These are phyloP conservation scores for Coriolopsis trogii DNA, from an alignment of 1,284 basidiomycete genomes.

Conservation along the genomic window DNA sequence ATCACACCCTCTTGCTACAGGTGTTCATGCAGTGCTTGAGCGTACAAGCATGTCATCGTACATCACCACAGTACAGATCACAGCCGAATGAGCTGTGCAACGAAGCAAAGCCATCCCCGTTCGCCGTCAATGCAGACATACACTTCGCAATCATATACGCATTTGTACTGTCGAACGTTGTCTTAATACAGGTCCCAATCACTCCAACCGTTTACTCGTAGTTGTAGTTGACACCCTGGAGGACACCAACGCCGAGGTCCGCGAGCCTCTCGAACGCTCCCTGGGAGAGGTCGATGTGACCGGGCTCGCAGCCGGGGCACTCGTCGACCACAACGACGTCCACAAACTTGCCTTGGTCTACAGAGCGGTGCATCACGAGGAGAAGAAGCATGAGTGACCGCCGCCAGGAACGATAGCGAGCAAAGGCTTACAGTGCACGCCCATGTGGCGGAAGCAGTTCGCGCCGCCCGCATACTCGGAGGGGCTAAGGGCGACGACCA, in stretches of 20 bases:
- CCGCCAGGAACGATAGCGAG: neutral
- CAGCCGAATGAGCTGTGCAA: too few species aligned
- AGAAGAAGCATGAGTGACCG: neutral
- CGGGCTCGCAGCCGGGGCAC: constrained; percentile 7
- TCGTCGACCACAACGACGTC: constrained; percentile 10
- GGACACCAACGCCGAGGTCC: constrained; percentile 1
- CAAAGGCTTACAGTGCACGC: neutral
- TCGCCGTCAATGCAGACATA: too few species aligned
- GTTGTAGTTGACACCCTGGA: constrained; percentile 8
- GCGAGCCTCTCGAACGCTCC: constrained; percentile 7
- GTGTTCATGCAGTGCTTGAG: too few species aligned
- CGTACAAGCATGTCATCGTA: too few species aligned
- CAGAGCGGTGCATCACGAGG: neutral
- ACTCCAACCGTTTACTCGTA: neutral
- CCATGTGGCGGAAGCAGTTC: constrained; percentile 12
- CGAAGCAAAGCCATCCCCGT: too few species aligned
- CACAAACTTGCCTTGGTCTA: constrained; percentile 10
- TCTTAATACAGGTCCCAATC: too few species aligned
- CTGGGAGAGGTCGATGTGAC: constrained; percentile 10
- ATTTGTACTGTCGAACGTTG: too few species aligned
- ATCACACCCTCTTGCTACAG: too few species aligned
- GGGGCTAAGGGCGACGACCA: constrained; percentile 17
- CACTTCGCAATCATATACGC: too few species aligned
- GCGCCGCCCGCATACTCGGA: constrained; percentile 9
- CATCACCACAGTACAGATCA: too few species aligned